Evolutionary conservation across 495 filamentous ascomycete genomes (phyloP).

Genomic region (Trichoderma gamsii): DNA sequence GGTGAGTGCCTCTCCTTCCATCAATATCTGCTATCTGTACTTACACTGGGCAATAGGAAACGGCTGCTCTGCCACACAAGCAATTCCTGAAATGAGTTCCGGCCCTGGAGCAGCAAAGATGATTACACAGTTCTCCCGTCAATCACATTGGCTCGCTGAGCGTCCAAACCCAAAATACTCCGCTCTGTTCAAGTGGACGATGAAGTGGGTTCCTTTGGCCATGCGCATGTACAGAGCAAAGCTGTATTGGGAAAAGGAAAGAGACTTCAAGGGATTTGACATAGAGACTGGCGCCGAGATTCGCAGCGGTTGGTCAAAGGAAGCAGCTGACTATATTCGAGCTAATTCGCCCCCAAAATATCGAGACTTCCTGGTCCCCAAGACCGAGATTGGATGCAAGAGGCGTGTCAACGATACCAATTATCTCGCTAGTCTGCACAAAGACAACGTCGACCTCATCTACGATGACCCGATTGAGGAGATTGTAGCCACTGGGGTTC

Average conservation of each 20-base stretch:
- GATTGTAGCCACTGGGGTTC: constrained; percentile 25
- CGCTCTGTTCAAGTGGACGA: constrained; percentile 17
- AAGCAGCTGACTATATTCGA: constrained; percentile 44
- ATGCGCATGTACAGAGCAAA: constrained; percentile 20
- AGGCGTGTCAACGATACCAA: constrained; percentile 49
- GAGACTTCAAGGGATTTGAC: constrained; percentile 35
- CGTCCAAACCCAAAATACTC: constrained; percentile 24
- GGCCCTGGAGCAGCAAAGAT: constrained; percentile 40
- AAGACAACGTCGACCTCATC: constrained; percentile 47
- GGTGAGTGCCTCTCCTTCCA: constrained; percentile 21
- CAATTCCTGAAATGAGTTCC: constrained; percentile 36
- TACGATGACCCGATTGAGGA: constrained; percentile 41
- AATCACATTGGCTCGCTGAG: constrained; percentile 56
- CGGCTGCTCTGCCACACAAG: constrained; percentile 42
- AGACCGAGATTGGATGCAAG: constrained; percentile 60
- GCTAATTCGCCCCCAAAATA: constrained; percentile 51
- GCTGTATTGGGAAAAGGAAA: constrained; percentile 23
- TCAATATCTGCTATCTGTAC: too few species aligned
- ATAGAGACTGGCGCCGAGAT: constrained; percentile 26
- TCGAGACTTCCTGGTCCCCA: constrained; percentile 55
- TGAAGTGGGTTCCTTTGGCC: constrained; percentile 25
- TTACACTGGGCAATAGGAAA: constrained; percentile 21
- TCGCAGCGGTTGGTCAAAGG: constrained; percentile 35
- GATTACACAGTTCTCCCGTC: constrained; percentile 57
- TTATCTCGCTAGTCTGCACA: constrained; percentile 51